Conservation (phyloP, 257 asterid genomes). For the Capsicum baccatum region DNA sequence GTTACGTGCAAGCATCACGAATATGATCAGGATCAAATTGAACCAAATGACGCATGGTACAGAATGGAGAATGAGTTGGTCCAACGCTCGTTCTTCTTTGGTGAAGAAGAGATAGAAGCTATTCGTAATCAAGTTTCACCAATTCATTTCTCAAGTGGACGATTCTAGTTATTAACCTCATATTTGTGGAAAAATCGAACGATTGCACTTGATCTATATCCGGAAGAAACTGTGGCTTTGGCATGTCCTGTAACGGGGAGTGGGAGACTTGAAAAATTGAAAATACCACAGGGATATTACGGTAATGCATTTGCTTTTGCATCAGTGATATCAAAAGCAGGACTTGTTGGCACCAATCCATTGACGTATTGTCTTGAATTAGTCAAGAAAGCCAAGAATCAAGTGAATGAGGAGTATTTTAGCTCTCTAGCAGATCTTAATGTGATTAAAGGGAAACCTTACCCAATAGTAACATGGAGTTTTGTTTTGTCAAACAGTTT, state of each 20-base stretch:
- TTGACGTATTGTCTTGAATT: constrained; percentile 32
- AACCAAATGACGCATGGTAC: background rate
- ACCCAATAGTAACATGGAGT: background rate
- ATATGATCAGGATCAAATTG: background rate
- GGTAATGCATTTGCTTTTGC: constrained; percentile 37
- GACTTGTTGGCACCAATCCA: constrained; percentile 16
- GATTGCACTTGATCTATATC: constrained; percentile 24
- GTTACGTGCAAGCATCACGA: constrained; percentile 33
- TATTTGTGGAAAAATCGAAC: constrained; percentile 35
- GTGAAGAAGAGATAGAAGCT: constrained; percentile 24
- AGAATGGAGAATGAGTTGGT: background rate
- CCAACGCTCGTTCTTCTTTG: constrained; percentile 26
- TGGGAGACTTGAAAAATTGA: background rate
- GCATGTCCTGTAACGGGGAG: background rate
- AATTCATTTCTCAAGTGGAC: background rate
- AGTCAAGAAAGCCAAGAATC: constrained; percentile 15
- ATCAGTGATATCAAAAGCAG: constrained; percentile 25
- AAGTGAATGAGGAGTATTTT: constrained; percentile 30
- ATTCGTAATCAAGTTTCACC: background rate
- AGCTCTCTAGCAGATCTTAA: constrained; percentile 35
- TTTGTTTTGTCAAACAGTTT: background rate
- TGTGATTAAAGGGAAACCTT: constrained; percentile 33
- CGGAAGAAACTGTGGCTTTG: constrained; percentile 13
- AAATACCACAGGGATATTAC: constrained; percentile 33
- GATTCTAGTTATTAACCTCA: constrained; percentile 20